Evolutionary conservation across 2,329 filamentous ascomycete species (phyloP).

Genomic region (Verticillium longisporum): DNA sequence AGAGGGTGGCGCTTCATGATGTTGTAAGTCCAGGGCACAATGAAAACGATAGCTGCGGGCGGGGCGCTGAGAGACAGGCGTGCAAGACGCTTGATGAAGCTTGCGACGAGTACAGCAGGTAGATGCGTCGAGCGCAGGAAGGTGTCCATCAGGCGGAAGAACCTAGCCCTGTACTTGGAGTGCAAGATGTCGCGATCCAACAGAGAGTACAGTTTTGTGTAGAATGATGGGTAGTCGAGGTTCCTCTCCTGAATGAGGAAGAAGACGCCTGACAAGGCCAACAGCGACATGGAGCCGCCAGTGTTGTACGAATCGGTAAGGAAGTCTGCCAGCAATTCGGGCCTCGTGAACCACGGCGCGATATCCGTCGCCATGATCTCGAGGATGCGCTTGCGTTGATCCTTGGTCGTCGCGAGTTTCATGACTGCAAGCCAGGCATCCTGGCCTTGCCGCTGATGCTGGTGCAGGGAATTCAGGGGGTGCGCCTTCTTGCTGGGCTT

Average conservation of each 20-base stretch:
- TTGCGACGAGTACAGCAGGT: conserved; percentile 82
- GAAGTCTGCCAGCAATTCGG: conserved; percentile 91
- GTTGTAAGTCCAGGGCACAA: conserved; percentile 94
- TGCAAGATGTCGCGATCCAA: conserved; percentile 81
- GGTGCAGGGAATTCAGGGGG: conserved; percentile 54
- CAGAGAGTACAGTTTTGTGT: conserved; percentile 86
- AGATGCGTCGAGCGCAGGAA: conserved; percentile 91
- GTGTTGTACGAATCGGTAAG: conserved; percentile 87
- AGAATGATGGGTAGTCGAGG: conserved; percentile 93
- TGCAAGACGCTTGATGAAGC: conserved; percentile 91
- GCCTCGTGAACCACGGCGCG: conserved; percentile 81
- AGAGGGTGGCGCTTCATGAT: conserved; percentile 82
- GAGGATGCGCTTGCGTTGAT: conserved; percentile 74
- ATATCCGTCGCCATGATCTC: conserved; percentile 70
- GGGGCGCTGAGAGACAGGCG: conserved; percentile 81
- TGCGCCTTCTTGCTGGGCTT: conserved; percentile 62
- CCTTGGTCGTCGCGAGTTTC: conserved; percentile 55
- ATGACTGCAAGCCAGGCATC: conserved; percentile 82
- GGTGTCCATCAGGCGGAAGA: conserved; percentile 86
- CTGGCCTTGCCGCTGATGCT: conserved; percentile 75
- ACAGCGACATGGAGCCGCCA: conserved; percentile 78
- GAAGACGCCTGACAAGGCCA: conserved; percentile 89
- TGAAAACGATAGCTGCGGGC: conserved; percentile 79
- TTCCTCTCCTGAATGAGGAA: conserved; percentile 92
- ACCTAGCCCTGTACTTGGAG: conserved; percentile 87